Evolutionary conservation across 2,329 filamentous ascomycete species (phyloP).

Genomic region (Diplodia seriata): DNA sequence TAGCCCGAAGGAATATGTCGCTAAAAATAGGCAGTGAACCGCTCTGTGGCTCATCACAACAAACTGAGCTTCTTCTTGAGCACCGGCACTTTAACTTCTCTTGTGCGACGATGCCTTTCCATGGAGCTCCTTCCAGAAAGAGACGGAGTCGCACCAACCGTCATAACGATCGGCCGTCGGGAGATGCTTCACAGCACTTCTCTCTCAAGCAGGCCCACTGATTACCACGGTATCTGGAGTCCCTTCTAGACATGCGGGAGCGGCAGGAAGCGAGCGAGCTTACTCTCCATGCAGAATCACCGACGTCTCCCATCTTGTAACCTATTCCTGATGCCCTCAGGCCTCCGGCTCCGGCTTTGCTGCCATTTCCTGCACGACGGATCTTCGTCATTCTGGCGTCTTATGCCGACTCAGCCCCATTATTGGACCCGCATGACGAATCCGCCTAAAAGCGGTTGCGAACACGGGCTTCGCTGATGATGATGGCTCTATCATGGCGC

Average conservation of each 20-base stretch:
- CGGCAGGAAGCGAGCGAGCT: constrained; percentile 19
- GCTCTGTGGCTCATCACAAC: too few relatives aligned
- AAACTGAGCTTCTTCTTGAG: too few relatives aligned
- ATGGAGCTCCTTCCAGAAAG: too few relatives aligned
- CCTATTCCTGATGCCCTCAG: neutral
- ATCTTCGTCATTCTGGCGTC: neutral
- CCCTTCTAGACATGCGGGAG: constrained; percentile 9
- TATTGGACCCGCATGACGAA: neutral
- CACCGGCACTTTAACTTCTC: too few relatives aligned
- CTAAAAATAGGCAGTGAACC: too few relatives aligned
- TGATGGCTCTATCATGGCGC: neutral
- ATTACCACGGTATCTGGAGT: neutral
- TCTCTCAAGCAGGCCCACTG: neutral
- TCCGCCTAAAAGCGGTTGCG: neutral
- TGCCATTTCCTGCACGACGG: neutral
- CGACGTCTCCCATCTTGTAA: constrained; percentile 9
- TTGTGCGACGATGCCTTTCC: too few relatives aligned
- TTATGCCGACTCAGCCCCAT: neutral
- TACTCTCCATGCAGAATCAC: neutral
- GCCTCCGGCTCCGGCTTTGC: neutral
- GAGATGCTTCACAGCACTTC: neutral
- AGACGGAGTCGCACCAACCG: too few relatives aligned
- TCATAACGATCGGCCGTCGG: too few relatives aligned
- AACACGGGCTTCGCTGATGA: neutral
- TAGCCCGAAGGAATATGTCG: too few relatives aligned